phyloP scores from a whole-genome alignment of 805 yeast genomes.

The Cyberlindnera bimundalis region DNA sequence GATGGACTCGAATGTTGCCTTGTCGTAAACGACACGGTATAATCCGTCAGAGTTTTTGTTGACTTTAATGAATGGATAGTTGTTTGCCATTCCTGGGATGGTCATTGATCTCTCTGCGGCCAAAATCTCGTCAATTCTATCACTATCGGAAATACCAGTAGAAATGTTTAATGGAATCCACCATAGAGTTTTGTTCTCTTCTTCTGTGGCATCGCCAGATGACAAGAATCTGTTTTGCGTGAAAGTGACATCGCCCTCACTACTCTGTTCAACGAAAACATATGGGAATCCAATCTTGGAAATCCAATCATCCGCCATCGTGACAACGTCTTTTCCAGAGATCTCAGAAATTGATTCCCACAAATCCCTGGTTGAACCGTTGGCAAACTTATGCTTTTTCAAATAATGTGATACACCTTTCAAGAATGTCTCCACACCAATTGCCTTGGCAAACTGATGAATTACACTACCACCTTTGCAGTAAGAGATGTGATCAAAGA shows the following conservation, averaged over 20 bases:
- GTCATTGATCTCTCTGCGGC: slow-evolving; percentile 48
- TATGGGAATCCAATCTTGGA: slow-evolving; percentile 77
- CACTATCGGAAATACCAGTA: slow-evolving; percentile 44
- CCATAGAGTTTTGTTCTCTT: slow-evolving; percentile 64
- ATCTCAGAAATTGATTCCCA: slow-evolving; percentile 68
- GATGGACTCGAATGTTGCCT: slow-evolving; percentile 58
- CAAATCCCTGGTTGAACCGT: slow-evolving; percentile 69
- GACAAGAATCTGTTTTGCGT: slow-evolving; percentile 72
- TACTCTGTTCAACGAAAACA: slow-evolving; percentile 52
- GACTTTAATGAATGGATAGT: slow-evolving; percentile 52
- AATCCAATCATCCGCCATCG: slow-evolving; percentile 75
- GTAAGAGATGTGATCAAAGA: slow-evolving; percentile 81
- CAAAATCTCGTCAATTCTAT: slow-evolving; percentile 54
- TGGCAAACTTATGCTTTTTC: slow-evolving; percentile 70
- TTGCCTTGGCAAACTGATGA: slow-evolving; percentile 71
- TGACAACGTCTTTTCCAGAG: slow-evolving; percentile 65
- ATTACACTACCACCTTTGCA: slow-evolving; percentile 77
- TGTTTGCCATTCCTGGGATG: slow-evolving; percentile 37
- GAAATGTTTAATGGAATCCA: slow-evolving; percentile 51
- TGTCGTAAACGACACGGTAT: slow-evolving; percentile 67
- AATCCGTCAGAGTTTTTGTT: slow-evolving; percentile 74
- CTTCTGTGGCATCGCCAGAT: slow-evolving; percentile 69
- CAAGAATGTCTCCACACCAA: slow-evolving; percentile 70
- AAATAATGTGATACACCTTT: slow-evolving; percentile 77
- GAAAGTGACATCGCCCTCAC: slow-evolving; percentile 44